These are phyloP conservation scores for Nannochloropsis gaditana DNA, from an alignment of 108 stramenopile species.

Conservation along the genomic window DNA sequence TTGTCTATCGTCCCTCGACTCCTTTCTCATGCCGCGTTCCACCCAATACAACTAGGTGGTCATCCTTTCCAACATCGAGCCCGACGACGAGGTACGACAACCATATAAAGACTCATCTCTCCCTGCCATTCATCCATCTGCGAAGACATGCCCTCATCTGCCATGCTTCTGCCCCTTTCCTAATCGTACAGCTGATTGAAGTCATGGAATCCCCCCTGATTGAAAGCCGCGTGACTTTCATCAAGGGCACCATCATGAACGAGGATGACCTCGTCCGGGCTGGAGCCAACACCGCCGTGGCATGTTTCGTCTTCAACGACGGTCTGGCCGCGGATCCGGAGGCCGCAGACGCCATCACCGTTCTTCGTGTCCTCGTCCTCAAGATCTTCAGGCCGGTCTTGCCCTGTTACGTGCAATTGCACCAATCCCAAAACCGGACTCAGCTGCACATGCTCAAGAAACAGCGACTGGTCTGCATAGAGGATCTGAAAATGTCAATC, in stretches of 20 bases:
- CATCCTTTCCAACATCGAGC: conserved; percentile 5
- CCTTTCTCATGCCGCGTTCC: too few species aligned
- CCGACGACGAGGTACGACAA: background rate
- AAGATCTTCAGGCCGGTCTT: background rate
- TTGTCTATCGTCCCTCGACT: too few species aligned
- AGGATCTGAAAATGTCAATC: background rate
- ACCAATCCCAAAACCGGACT: background rate
- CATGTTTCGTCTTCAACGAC: background rate
- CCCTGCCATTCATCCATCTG: too few species aligned
- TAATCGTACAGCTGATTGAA: background rate
- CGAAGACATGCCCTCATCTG: background rate
- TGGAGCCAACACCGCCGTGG: background rate
- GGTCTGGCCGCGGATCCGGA: background rate
- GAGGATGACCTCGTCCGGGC: background rate
- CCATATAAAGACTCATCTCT: too few species aligned
- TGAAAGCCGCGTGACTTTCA: background rate
- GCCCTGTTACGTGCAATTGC: background rate
- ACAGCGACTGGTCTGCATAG: background rate
- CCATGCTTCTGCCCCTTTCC: background rate
- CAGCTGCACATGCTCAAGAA: conserved; percentile 13
- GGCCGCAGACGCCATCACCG: background rate
- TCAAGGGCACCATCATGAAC: background rate
- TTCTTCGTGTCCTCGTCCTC: background rate
- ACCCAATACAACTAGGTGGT: background rate
- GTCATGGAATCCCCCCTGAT: background rate